These are phyloP conservation scores for Carallia brachiata DNA, from an alignment of 345 rosid genomes.

Conservation along the genomic window DNA sequence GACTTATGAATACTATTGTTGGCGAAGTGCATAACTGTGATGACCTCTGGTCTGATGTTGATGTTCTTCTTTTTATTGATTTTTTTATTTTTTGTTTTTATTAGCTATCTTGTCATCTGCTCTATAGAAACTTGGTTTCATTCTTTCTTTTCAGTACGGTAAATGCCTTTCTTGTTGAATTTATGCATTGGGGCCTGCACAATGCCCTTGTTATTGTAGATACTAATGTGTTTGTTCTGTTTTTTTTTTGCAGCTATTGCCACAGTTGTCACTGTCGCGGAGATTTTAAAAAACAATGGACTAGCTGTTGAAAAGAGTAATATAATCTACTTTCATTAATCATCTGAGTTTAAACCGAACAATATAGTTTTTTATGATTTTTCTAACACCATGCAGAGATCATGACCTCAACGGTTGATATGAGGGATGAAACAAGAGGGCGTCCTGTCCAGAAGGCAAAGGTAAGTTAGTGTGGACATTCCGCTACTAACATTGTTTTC, in stretches of 20 bases:
- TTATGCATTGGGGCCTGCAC: too few relatives aligned
- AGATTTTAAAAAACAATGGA: slow-evolving; percentile 83
- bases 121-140: too few relatives aligned
- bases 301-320: slow-evolving; percentile 85
- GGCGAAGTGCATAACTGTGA: background rate
- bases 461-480: slow-evolving; percentile 32
- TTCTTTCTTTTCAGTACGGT: too few relatives aligned
- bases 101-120: background rate
- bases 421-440: slow-evolving; percentile 77
- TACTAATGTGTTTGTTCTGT: background rate
- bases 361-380: background rate
- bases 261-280: slow-evolving; percentile 78
- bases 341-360: background rate
- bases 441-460: slow-evolving; percentile 80
- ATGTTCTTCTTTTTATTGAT: background rate
- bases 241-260: slow-evolving; percentile 65
- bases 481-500: too few relatives aligned
- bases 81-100: background rate
- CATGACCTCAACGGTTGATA: slow-evolving; percentile 71
- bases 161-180: too few relatives aligned
- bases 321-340: slow-evolving; percentile 18
- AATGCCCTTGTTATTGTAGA: too few relatives aligned
- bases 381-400: slow-evolving; percentile 44
- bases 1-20: background rate
- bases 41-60: background rate